Percentiles rank a stretch among this genome's conserved stretches.
These are phyloP conservation scores for Penicillium canescens DNA, from an alignment of 495 filamentous ascomycete species.

Conservation along the genomic window DNA sequence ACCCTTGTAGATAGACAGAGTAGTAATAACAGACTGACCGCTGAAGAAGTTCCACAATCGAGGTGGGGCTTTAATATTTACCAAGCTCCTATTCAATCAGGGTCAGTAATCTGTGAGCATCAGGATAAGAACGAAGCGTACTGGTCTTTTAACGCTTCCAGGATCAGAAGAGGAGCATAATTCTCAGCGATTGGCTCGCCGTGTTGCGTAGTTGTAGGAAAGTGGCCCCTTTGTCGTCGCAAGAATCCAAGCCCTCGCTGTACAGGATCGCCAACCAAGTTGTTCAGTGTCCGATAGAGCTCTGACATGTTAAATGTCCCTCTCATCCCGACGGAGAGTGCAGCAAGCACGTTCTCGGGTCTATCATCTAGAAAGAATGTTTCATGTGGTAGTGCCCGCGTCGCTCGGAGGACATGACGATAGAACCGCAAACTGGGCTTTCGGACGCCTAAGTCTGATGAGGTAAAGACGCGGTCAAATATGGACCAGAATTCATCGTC, in stretches of 20 bases:
- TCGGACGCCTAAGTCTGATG: slow-evolving; percentile 24
- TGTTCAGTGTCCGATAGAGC: background rate
- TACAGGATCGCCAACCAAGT: background rate
- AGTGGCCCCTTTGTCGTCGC: background rate
- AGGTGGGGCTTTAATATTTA: slow-evolving; percentile 7
- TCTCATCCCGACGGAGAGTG: slow-evolving; percentile 19
- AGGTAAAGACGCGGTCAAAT: slow-evolving; percentile 34
- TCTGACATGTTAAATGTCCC: slow-evolving; percentile 2
- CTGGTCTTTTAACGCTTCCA: slow-evolving; percentile 11
- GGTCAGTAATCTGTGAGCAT: too few species aligned
- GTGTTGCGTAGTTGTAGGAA: background rate
- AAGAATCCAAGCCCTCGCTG: slow-evolving; percentile 11
- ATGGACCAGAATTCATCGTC: slow-evolving; percentile 20
- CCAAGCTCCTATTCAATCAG: slow-evolving; percentile 9
- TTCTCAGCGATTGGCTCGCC: slow-evolving; percentile 16
- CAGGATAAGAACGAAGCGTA: too few species aligned
- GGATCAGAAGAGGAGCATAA: slow-evolving; percentile 18
- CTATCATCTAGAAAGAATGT: slow-evolving; percentile 28
- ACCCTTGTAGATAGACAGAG: too few species aligned
- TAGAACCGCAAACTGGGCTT: slow-evolving; percentile 30
- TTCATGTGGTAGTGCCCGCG: slow-evolving; percentile 9
- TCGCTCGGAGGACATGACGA: slow-evolving; percentile 20
- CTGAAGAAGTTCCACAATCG: slow-evolving; percentile 17
- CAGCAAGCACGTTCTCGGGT: slow-evolving; percentile 25
- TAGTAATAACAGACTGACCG: too few species aligned